Conservation (phyloP, 1,139 yeast genomes). For the Hyphopichia khmerensis region DNA sequence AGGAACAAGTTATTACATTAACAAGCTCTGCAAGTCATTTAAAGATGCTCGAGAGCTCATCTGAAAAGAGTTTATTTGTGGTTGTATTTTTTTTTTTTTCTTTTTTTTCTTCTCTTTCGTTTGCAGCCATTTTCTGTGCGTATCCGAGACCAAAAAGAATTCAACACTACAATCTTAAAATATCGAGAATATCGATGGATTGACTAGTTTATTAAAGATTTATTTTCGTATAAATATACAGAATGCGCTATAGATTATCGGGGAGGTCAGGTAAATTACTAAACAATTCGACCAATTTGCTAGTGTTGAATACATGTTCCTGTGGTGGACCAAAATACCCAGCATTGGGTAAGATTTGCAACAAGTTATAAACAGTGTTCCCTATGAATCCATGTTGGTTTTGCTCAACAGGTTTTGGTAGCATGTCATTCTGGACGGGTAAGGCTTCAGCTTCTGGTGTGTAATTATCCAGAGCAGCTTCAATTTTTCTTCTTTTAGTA, state of each 20-base stretch:
- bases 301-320: constrained; percentile 40
- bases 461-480: constrained; percentile 10
- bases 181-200: no score
- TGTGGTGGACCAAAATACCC: constrained; percentile 43
- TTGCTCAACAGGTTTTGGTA: constrained; percentile 5
- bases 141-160: background rate
- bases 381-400: constrained; percentile 40
- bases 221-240: background rate
- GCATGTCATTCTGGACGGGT: constrained; percentile 2
- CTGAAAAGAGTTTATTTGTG: no score
- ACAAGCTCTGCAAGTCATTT: no score
- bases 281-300: constrained; percentile 41
- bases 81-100: background rate
- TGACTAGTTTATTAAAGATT: background rate
- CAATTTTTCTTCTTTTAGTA: constrained; percentile 20
- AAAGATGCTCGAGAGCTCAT: no score
- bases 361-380: constrained; percentile 51
- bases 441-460: constrained; percentile 9
- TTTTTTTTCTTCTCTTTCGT: background rate
- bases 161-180: no score
- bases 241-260: constrained; percentile 1
- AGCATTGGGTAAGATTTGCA: constrained; percentile 54
- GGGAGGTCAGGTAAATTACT: constrained; percentile 35
- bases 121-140: no score
- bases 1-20: no score